A percentile compares a stretch with the other conserved stretches of the same genome.
Conservation (phyloP, 2,329 filamentous ascomycete genomes). For the Lasiodiplodia theobromae region DNA sequence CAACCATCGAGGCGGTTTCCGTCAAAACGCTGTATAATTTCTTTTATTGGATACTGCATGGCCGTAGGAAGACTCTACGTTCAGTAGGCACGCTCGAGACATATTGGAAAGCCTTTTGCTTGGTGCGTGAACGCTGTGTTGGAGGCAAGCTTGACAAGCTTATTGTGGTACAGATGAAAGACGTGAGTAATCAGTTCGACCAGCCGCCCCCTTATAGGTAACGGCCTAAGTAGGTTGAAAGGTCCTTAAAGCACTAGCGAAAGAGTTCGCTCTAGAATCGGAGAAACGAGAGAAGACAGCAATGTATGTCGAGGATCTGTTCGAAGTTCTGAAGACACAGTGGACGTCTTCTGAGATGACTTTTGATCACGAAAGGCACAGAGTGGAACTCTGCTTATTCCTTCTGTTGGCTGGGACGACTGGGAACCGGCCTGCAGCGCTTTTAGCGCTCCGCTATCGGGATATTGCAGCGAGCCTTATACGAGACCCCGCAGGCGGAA, state of each 20-base stretch:
- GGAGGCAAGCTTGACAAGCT: neutral
- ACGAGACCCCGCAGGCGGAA: constrained; percentile 29
- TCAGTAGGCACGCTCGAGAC: neutral
- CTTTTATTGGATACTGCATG: neutral
- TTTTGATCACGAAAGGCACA: constrained; percentile 32
- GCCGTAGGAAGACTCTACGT: neutral
- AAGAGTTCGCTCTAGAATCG: constrained; percentile 32
- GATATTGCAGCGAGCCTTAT: constrained; percentile 32
- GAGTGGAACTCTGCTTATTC: constrained; percentile 32
- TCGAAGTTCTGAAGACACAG: constrained; percentile 33
- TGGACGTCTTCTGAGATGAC: constrained; percentile 31
- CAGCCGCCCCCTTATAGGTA: neutral
- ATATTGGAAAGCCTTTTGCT: neutral
- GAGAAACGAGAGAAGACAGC: constrained; percentile 34
- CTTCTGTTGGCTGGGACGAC: constrained; percentile 1
- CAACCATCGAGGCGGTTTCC: neutral
- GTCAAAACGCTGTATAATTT: neutral
- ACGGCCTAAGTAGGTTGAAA: neutral
- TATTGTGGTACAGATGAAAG: neutral
- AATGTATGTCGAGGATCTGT: constrained; percentile 33
- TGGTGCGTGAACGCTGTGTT: neutral
- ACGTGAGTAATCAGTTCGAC: neutral
- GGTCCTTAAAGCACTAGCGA: constrained; percentile 30
- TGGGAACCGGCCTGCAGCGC: neutral
- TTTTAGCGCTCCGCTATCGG: neutral